Evolutionary conservation across 192 early-diverging fungal genomes (phyloP).

Genomic region (Obelidium mucronatum): DNA sequence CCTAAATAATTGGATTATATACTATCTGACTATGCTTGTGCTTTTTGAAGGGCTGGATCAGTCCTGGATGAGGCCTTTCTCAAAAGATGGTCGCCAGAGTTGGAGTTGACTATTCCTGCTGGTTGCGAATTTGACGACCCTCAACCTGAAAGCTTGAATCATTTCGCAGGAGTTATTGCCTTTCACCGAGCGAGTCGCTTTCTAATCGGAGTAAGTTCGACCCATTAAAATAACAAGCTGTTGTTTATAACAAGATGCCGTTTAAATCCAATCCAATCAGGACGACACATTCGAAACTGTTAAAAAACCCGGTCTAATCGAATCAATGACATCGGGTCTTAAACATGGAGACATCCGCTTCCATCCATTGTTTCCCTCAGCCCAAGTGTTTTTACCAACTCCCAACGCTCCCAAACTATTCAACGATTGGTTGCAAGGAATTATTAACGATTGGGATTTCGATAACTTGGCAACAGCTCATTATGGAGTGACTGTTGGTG

Average conservation of each 20-base stretch:
- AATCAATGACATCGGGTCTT: not conserved
- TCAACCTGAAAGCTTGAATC: conserved; percentile 23
- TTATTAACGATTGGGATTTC: conserved; percentile 30
- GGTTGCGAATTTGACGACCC: conserved; percentile 35
- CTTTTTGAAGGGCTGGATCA: conserved; percentile 24
- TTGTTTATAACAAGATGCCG: no score
- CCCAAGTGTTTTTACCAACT: not conserved
- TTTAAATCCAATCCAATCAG: conserved; percentile 9
- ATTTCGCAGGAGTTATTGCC: conserved; percentile 32
- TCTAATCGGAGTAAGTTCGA: not conserved
- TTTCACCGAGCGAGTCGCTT: conserved; percentile 13
- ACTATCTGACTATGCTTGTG: not conserved
- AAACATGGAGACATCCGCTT: conserved; percentile 30
- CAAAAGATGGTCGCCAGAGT: conserved; percentile 13
- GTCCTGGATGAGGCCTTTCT: conserved; percentile 5
- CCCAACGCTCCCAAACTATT: not conserved
- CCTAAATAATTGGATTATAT: no score
- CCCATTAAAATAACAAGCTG: no score
- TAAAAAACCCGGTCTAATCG: conserved; percentile 14
- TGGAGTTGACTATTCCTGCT: conserved; percentile 23
- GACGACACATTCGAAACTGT: conserved; percentile 24
- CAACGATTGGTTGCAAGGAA: conserved; percentile 12
- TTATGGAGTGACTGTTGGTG: conserved; percentile 14
- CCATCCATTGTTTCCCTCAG: conserved; percentile 13
- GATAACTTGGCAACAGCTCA: conserved; percentile 29